Percentiles rank a stretch among this genome's conserved stretches.
Conservation (phyloP, 371 early-diverging fungal genomes). For the Conidiobolus incongruus region DNA sequence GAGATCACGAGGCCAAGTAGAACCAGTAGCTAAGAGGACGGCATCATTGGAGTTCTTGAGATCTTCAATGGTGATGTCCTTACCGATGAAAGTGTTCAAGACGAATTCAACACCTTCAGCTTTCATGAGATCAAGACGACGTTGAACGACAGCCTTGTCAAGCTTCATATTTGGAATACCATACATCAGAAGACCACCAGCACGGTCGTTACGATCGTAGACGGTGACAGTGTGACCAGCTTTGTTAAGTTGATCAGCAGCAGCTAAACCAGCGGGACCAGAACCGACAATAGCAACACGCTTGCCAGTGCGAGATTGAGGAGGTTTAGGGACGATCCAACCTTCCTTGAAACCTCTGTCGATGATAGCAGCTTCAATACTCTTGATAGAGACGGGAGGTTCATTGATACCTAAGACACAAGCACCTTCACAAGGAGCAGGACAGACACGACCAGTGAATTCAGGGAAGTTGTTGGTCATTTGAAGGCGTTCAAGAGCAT, state of each 20-base stretch:
- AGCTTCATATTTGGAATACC: constrained; percentile 99
- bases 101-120: constrained; percentile 81
- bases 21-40: constrained; percentile 75
- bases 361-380: constrained; percentile 90
- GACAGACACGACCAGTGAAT: constrained; percentile 80
- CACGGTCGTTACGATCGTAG: constrained; percentile 86
- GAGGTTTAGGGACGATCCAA: constrained; percentile 78
- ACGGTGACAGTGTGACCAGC: constrained; percentile 86
- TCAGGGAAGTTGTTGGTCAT: constrained; percentile 97
- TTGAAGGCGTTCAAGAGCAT: constrained; percentile 73
- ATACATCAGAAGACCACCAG: constrained; percentile 91
- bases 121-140: constrained; percentile 77
- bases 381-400: constrained; percentile 84
- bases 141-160: constrained; percentile 79
- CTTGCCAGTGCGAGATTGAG: constrained; percentile 55
- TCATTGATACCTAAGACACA: constrained; percentile 82
- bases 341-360: constrained; percentile 86
- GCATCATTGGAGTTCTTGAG: constrained; percentile 52
- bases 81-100: constrained; percentile 67
- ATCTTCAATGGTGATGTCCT: constrained; percentile 36
- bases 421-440: constrained; percentile 86
- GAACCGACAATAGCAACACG: constrained; percentile 78
- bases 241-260: constrained; percentile 92
- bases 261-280: constrained; percentile 88
- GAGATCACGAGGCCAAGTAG: constrained; percentile 92